Evolutionary conservation across 257 asterid genomes (phyloP).

Genomic region (Cynanchum wilfordii): DNA sequence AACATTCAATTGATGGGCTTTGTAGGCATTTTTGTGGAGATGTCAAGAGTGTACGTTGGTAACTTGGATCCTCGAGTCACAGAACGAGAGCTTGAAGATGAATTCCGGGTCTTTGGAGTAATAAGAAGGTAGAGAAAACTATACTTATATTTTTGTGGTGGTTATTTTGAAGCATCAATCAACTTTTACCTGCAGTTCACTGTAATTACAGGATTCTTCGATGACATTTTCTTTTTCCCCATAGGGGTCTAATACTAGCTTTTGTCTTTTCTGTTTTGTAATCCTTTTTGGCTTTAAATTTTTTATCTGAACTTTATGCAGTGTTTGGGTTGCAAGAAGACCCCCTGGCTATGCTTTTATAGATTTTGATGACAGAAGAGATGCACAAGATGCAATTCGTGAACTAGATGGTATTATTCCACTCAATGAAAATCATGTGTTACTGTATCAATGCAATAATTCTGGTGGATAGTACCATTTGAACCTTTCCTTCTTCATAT

Average conservation of each 20-base stretch:
- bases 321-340: conserved; percentile 98
- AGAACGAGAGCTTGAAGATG: conserved; percentile 94
- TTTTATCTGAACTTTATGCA: conserved; percentile 24
- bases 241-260: background rate
- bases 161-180: background rate
- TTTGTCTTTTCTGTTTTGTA: background rate
- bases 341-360: conserved; percentile 95
- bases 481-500: no score
- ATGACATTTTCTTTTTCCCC: background rate
- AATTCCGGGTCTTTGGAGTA: conserved; percentile 72
- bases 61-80: conserved; percentile 84
- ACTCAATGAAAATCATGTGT: background rate
- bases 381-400: conserved; percentile 90
- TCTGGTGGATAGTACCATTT: background rate
- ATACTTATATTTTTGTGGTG: background rate
- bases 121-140: conserved; percentile 57
- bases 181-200: background rate
- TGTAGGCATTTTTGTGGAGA: conserved; percentile 28
- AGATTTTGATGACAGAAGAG: conserved; percentile 85
- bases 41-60: conserved; percentile 88
- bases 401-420: conserved; percentile 59
- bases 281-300: background rate
- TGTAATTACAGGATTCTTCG: background rate
- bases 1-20: background rate
- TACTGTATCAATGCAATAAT: background rate